Conservation (phyloP, 1,139 yeast genomes). For the Pichia sp. region DNA sequence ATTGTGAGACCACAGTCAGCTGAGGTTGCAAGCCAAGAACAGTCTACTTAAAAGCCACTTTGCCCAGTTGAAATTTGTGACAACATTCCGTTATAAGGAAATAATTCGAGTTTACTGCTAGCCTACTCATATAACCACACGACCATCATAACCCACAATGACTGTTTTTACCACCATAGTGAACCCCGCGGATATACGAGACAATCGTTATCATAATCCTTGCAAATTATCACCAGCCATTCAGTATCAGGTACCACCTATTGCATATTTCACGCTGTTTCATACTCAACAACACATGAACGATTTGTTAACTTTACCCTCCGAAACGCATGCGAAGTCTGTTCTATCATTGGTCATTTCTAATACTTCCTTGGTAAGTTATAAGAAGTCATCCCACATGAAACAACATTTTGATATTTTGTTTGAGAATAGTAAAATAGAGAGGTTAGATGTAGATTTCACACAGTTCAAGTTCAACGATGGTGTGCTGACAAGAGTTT, state of each 20-base stretch:
- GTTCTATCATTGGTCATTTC: slow-evolving; percentile 7
- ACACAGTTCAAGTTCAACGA: slow-evolving; percentile 8
- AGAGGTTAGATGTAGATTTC: slow-evolving; percentile 13
- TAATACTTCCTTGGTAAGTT: slow-evolving; percentile 6
- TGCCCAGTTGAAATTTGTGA: too few species aligned
- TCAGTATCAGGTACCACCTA: slow-evolving; percentile 11
- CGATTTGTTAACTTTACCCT: slow-evolving; percentile 6
- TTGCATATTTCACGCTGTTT: slow-evolving; percentile 5
- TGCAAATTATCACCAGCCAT: slow-evolving; percentile 1
- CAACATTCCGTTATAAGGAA: too few species aligned
- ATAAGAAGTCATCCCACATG: slow-evolving; percentile 1
- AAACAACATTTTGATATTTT: slow-evolving; percentile 9
- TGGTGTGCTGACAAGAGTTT: slow-evolving; percentile 4
- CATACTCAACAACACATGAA: slow-evolving; percentile 8
- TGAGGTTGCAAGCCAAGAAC: too few species aligned
- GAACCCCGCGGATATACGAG: slow-evolving; percentile 8
- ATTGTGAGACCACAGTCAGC: too few species aligned
- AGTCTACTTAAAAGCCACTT: too few species aligned
- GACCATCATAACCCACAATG: too few species aligned
- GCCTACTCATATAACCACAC: too few species aligned
- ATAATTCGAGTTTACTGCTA: too few species aligned
- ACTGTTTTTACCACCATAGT: slow-evolving; percentile 8
- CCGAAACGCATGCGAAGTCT: slow-evolving; percentile 4
- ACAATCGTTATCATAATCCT: slow-evolving; percentile 3
- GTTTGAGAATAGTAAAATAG: slow-evolving; percentile 8